Base-by-base conservation (phyloP, 2,329 filamentous ascomycete genomes). In the Diaporthe sp. region DNA sequence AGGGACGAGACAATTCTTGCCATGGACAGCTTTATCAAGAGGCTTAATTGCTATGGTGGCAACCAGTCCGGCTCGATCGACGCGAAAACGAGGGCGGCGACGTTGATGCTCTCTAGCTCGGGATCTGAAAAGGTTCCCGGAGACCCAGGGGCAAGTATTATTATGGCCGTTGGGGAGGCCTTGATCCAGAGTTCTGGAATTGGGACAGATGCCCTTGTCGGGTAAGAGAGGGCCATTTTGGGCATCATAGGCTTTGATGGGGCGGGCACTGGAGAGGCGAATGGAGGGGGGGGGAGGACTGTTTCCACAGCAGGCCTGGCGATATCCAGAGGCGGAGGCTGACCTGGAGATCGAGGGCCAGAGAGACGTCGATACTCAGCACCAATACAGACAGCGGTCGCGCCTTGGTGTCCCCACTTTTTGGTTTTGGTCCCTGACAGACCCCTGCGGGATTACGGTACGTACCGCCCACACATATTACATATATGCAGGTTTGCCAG, bases 231-330 rank as follows among this genome's bases (percentile, higher is more conserved):
- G 3, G 44, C 30, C 66, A 56, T 70, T 42, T 56, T 56, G 66
- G 30, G 15, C 15, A n/a, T 55, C 37, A 13, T 32, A 4, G 19
- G 42, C 44, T 13, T 35, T 39, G 68, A 25, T 61, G 69, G 69
- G 30, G 42, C 42, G 69, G 30, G 42, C 42, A 7, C 10, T n/a
- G 8, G 50, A 37, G 9, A 37, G 47, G 69, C 39, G 9, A 22
- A 59, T 13, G 30, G 30, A 30, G 51, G 30, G 47, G 15, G 27
- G 7, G 44, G 22, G 25, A 50, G 25, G 37, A 63, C 12, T 61
- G 51, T 25, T 50, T 39, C 55, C 69, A 71, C 69, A 71, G 35
- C 55, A 13, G 35, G 15, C 69, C 69, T 59, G 69, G 69, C 69
- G 69, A 71, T 71, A 59, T 47, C 47, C 69, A 51, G 42, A 51